Percentiles rank a stretch among this genome's conserved stretches.
Conservation (phyloP, 176 grass and related monocot species). For the Hordeum vulgare region MorexV3_pseudomolecules_assembly NC_058519.1:491164177-491164676, state of each 20-base stretch:
- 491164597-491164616: conserved; percentile 83
- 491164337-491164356: conserved; percentile 11
- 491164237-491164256: conserved; percentile 33
- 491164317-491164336: background rate
- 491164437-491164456: conserved; percentile 63
- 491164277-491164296: background rate
- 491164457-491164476: conserved; percentile 65
- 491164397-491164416: conserved; percentile 60
- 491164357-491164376: conserved; percentile 17
- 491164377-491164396: conserved; percentile 55
- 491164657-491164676: conserved; percentile 68
- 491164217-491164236: conserved; percentile 19
- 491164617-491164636: conserved; percentile 58
- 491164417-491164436: conserved; percentile 84
- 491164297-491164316: background rate
- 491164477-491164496: conserved; percentile 77
- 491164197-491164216: background rate
- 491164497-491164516: conserved; percentile 52
- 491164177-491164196: background rate
- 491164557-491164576: conserved; percentile 50
- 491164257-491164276: background rate
- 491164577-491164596: conserved; percentile 81
- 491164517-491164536: conserved; percentile 59
- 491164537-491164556: conserved; percentile 62
- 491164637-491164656: conserved; percentile 68